Conservation (phyloP, 2,329 filamentous ascomycete species). For the Ceratocystis diversiconidia region DNA sequence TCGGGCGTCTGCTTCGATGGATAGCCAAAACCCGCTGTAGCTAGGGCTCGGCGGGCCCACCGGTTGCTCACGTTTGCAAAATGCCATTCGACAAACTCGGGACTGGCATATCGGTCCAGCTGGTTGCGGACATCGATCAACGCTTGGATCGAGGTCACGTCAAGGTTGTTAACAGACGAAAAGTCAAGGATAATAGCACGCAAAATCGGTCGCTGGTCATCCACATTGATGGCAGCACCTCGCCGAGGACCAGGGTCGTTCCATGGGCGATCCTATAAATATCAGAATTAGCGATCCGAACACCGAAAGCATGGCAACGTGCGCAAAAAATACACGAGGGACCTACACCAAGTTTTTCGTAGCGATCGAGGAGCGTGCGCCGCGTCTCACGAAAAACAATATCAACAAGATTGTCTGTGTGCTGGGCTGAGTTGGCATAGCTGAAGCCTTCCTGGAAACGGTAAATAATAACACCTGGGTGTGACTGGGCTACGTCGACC, state of each 20-base stretch:
- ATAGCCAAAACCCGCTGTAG: slow-evolving; percentile 42
- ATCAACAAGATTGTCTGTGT: slow-evolving; percentile 36
- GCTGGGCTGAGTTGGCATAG: slow-evolving; percentile 39
- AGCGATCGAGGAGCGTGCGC: slow-evolving; percentile 30
- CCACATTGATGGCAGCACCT: slow-evolving; percentile 23
- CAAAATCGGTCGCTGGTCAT: slow-evolving; percentile 33
- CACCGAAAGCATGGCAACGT: neutral
- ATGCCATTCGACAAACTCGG: slow-evolving; percentile 37
- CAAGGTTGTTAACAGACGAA: slow-evolving; percentile 41
- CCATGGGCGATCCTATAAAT: slow-evolving; percentile 36
- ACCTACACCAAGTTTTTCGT: slow-evolving; percentile 35
- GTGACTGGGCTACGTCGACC: slow-evolving; percentile 32
- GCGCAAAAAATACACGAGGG: neutral
- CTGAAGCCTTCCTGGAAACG: slow-evolving; percentile 42
- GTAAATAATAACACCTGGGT: slow-evolving; percentile 42
- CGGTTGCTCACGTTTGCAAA: slow-evolving; percentile 41
- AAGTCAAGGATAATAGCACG: slow-evolving; percentile 44
- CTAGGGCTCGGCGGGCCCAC: slow-evolving; percentile 43
- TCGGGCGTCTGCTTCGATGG: slow-evolving; percentile 24
- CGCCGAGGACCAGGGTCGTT: slow-evolving; percentile 35
- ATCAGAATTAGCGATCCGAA: slow-evolving; percentile 2
- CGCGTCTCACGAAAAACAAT: slow-evolving; percentile 33
- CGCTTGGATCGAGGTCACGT: slow-evolving; percentile 43
- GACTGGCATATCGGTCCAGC: slow-evolving; percentile 38
- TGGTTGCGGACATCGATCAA: slow-evolving; percentile 41